Evolutionary conservation across 768 basidiomycete species (phyloP), one percentile per base, ranked within the genome.

Genomic region (Coprinellus micaceus): DNA sequence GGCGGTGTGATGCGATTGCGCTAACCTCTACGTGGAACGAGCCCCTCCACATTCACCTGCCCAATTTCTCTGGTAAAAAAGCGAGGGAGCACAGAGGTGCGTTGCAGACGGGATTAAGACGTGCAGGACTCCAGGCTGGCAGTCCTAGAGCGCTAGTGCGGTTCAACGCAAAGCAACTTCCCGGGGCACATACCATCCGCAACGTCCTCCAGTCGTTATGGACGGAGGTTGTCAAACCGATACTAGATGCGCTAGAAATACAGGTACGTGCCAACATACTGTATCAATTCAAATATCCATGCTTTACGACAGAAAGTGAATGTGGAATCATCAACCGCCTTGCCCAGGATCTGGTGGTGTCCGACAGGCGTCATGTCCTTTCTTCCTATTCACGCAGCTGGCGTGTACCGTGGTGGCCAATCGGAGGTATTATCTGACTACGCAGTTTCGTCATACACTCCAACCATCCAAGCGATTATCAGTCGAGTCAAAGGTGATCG

Each of bases 1-100:
- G 37, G 5, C 39, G 57, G 15, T 55, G 57, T 39, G 60, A 61
- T 21, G 57, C 57, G 0, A 19, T 58, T 15, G 57, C 41, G 21
- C 50, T 61, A 13, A 11, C 36, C 9, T n/a, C 48, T 21, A 49
- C 50, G 25, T 15, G 4, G 19, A 22, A 40, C 5, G 13, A 29
- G 15, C 53, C 44, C 7, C 4, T 48, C 6, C 57, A 58, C 54
- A 39, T 61, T 43, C 40, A 57, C 5, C 53, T 60, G 12, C 48
- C 47, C 15, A 30, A 53, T 22, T 39, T 61, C 12, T 45, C 39
- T 12, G 7, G 6, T 17, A 17, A 48, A 21, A 36, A 46, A n/a
- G 52, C 33, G 33, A 33, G 7, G 6, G 33, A 33, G 33, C 6
- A 33, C 6, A 33, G 33, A 33, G 13, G 33, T 6, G 33, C 33